Conservation (phyloP, 73 alveolate genomes). For the Strombidium stylifer region DNA sequence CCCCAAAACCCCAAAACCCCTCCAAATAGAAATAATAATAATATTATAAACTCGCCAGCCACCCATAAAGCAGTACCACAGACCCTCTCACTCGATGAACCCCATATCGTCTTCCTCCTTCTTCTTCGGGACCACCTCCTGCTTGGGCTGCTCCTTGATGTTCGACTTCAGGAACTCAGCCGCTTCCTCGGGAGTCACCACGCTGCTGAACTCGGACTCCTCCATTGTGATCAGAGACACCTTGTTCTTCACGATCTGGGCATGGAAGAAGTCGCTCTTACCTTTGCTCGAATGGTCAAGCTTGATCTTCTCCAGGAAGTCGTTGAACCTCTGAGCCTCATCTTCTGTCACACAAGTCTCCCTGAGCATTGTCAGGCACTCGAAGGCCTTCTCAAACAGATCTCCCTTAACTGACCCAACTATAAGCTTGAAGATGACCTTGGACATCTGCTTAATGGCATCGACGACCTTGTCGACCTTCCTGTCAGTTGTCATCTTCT, state of each 20-base stretch:
- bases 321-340: slow-evolving; percentile 83
- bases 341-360: slow-evolving; percentile 91
- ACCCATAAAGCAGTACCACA: slow-evolving; percentile 52
- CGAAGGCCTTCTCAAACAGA: slow-evolving; percentile 88
- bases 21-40: too few relatives aligned
- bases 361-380: slow-evolving; percentile 86
- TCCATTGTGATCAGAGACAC: slow-evolving; percentile 67
- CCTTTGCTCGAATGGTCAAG: slow-evolving; percentile 61
- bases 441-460: slow-evolving; percentile 89
- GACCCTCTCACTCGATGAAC: too few relatives aligned
- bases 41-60: slow-evolving; percentile 53
- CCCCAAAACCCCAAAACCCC: too few relatives aligned
- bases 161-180: too few relatives aligned
- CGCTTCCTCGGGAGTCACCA: slow-evolving; percentile 72
- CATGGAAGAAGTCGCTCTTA: slow-evolving; percentile 30
- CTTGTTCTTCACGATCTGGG: not conserved
- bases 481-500: slow-evolving; percentile 90
- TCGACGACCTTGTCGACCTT: slow-evolving; percentile 87
- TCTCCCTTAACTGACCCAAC: slow-evolving; percentile 76
- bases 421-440: slow-evolving; percentile 68
- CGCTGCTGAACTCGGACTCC: slow-evolving; percentile 66
- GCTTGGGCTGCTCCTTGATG: too few relatives aligned
- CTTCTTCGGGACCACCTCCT: too few relatives aligned
- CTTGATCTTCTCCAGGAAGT: slow-evolving; percentile 66
- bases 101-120: too few relatives aligned